Percentiles rank a stretch among this genome's conserved stretches.
Evolutionary conservation across 1,139 yeast species (phyloP).

Genomic region (Hansenula lynferdii): DNA sequence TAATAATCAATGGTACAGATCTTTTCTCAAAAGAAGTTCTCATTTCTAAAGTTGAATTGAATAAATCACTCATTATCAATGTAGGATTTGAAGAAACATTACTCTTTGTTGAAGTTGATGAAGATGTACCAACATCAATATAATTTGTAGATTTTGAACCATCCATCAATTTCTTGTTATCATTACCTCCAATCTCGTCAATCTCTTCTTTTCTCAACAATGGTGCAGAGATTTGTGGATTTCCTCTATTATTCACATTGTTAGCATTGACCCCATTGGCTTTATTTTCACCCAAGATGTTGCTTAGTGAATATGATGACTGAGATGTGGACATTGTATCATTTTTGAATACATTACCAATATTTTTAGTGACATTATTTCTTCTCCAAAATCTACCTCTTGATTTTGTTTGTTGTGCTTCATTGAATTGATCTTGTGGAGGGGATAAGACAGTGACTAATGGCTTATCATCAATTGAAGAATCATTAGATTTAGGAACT

Average conservation of each 20-base stretch:
- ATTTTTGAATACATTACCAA: slow-evolving; percentile 4
- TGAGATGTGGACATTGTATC: slow-evolving; percentile 13
- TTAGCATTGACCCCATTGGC: neutral
- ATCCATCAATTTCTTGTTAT: slow-evolving; percentile 22
- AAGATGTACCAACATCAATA: slow-evolving; percentile 9
- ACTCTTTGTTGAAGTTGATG: slow-evolving; percentile 5
- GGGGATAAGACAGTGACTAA: slow-evolving; percentile 1
- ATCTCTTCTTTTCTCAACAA: slow-evolving; percentile 27
- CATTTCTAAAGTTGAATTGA: slow-evolving; percentile 41
- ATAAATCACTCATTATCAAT: slow-evolving; percentile 22
- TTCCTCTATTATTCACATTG: slow-evolving; percentile 6
- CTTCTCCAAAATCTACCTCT: slow-evolving; percentile 48
- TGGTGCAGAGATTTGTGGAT: slow-evolving; percentile 29
- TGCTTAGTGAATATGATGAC: slow-evolving; percentile 17
- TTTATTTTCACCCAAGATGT: slow-evolving; percentile 24
- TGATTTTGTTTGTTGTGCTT: slow-evolving; percentile 18
- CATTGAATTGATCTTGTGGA: slow-evolving; percentile 11
- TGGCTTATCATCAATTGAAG: neutral
- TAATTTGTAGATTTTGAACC: slow-evolving; percentile 4
- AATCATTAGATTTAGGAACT: neutral
- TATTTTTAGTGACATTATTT: slow-evolving; percentile 5
- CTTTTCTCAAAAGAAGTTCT: slow-evolving; percentile 58
- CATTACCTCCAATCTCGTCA: slow-evolving; percentile 27
- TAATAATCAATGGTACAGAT: slow-evolving; percentile 63
- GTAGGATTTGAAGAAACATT: neutral